phyloP scores from a whole-genome alignment of 495 filamentous ascomycete genomes.

The Podospora comata region DNA sequence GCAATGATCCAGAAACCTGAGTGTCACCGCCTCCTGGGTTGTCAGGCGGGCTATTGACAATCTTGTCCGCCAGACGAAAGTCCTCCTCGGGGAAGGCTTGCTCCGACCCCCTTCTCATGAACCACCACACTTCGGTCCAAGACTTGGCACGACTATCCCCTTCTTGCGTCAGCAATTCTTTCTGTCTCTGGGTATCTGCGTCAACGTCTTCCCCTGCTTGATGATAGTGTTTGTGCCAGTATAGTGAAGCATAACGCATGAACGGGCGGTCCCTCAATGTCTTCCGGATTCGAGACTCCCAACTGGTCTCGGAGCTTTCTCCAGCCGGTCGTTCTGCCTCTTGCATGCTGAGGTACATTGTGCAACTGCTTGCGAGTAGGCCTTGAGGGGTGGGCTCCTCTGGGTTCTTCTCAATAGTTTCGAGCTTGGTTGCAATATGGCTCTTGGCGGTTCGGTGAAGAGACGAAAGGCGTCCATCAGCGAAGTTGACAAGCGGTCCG shows the following conservation, averaged over 20 bases:
- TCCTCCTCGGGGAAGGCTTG: not conserved
- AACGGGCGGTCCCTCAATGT: not conserved
- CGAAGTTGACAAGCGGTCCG: not conserved
- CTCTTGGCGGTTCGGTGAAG: not conserved
- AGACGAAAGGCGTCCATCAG: not conserved
- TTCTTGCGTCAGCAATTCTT: not conserved
- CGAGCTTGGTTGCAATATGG: not conserved
- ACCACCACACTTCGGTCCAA: conserved; percentile 1
- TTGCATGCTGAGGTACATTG: not conserved
- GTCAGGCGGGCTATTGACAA: not conserved
- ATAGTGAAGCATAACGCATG: not conserved
- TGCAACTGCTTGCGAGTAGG: not conserved
- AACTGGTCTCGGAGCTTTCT: not conserved
- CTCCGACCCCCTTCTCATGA: not conserved
- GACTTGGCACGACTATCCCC: not conserved
- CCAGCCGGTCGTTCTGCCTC: not conserved
- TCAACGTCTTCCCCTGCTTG: not conserved
- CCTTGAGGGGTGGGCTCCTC: not conserved
- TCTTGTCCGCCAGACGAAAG: not conserved
- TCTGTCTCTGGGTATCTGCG: not conserved
- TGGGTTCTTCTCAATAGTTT: not conserved
- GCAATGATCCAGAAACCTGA: not conserved
- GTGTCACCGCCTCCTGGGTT: no score
- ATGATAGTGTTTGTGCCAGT: not conserved
- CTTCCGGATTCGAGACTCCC: not conserved